A percentile compares a stretch with the other conserved stretches of the same genome.
Evolutionary conservation across 2,329 filamentous ascomycete genomes (phyloP).

Genomic region (Zymoseptoria brevis): DNA sequence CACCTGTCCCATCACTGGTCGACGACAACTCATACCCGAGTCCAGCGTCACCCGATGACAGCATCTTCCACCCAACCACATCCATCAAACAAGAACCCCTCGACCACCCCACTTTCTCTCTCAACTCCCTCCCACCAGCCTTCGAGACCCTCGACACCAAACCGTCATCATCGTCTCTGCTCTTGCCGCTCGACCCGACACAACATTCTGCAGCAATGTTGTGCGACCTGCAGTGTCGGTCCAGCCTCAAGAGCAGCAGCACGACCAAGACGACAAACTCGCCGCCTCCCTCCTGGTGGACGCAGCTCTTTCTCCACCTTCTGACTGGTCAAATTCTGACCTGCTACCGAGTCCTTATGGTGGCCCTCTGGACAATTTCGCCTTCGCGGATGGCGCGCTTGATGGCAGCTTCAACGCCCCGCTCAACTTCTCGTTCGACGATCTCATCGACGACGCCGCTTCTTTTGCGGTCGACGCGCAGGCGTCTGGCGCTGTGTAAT

Average conservation of each 20-base stretch:
- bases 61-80: constrained; percentile 12
- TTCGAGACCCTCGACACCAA: constrained; percentile 30
- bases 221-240: constrained; percentile 99
- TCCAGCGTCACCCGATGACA: constrained; percentile 22
- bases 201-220: constrained; percentile 99
- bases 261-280: constrained; percentile 11
- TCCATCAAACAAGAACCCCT: constrained; percentile 27
- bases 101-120: constrained; percentile 16
- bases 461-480: constrained; percentile 32
- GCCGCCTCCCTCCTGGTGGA: constrained; percentile 17
- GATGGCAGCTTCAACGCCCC: constrained; percentile 26
- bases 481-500: constrained; percentile 39
- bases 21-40: constrained; percentile 15
- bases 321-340: constrained; percentile 27
- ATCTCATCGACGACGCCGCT: constrained; percentile 36
- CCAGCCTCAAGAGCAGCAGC: constrained; percentile 38
- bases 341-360: constrained; percentile 26
- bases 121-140: constrained; percentile 17
- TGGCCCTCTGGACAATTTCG: constrained; percentile 29
- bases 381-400: constrained; percentile 30
- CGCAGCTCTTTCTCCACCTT: constrained; percentile 25
- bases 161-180: constrained; percentile 23
- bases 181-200: constrained; percentile 78
- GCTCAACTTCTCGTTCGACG: constrained; percentile 30
- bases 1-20: constrained; percentile 24